These are phyloP conservation scores for Backusella morwellensis DNA, from an alignment of 192 early-diverging fungal genomes.

Conservation along the genomic window DNA sequence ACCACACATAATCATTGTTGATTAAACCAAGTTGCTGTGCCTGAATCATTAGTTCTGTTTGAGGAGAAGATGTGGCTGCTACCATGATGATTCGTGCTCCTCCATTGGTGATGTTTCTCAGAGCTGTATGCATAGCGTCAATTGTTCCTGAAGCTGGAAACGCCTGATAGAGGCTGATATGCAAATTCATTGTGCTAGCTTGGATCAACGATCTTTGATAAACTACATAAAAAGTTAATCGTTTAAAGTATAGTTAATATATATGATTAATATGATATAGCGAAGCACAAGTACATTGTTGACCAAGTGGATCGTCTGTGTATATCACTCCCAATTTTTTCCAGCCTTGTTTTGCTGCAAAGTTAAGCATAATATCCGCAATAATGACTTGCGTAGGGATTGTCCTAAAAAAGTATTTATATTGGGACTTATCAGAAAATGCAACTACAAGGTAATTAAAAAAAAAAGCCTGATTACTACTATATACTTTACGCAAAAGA, in stretches of 20 bases:
- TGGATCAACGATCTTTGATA: conserved; percentile 36
- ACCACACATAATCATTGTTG: conserved; percentile 41
- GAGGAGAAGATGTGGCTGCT: conserved; percentile 37
- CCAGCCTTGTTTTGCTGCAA: conserved; percentile 48
- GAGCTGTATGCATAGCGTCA: conserved; percentile 20
- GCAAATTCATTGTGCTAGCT: conserved; percentile 30
- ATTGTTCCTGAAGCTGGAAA: conserved; percentile 32
- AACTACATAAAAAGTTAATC: conserved; percentile 26
- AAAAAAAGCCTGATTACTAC: background rate
- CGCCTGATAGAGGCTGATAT: conserved; percentile 35
- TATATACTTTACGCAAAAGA: background rate
- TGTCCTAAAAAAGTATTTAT: conserved; percentile 48
- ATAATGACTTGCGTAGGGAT: conserved; percentile 50
- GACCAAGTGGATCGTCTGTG: conserved; percentile 46
- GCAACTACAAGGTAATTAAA: conserved; percentile 24
- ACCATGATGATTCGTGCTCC: conserved; percentile 46
- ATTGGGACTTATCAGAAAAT: conserved; percentile 46
- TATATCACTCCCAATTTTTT: conserved; percentile 45
- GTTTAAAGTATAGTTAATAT: background rate
- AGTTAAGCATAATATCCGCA: conserved; percentile 43
- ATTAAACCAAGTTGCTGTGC: conserved; percentile 40
- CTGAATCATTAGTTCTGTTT: conserved; percentile 32
- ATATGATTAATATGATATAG: background rate
- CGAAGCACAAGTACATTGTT: conserved; percentile 34
- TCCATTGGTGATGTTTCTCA: conserved; percentile 31